Evolutionary conservation across 108 stramenopile species (phyloP), one percentile per base, ranked within the genome.

Genomic region (Chaetoceros muelleri): DNA sequence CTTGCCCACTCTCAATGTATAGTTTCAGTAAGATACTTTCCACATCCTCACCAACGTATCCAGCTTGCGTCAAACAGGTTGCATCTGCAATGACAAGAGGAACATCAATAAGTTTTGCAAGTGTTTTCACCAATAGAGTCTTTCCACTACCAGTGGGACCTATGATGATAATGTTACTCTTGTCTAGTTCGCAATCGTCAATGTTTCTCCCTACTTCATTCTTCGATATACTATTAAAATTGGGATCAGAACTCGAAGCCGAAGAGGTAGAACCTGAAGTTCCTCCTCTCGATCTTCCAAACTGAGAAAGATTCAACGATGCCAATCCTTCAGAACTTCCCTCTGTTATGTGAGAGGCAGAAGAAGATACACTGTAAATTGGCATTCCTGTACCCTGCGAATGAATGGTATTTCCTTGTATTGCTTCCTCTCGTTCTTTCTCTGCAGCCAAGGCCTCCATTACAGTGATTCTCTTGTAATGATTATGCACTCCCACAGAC

Each of bases 1-100:
- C 96, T 55, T 90, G 87, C 27, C 95, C 95, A 62, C 87, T 87
- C 64, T 93, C 96, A 17, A 89, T 62, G 66, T 96, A 97, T 27
- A 97, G 65, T 68, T 94, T 94, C 77, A 87, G 87, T 29, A 97
- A 72, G 27, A 97, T 76, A 45, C 82, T 83, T 67, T 97, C 96
- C n/a, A 97, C 96, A 67, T 97, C 96, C 64, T 97, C 96, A 5
- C 96, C 96, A n/a, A 97, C 96, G 57, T 97, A 97, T 21, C 96
- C 96, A 5, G 96, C 96, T 67, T 95, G 92, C 1, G 96, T 97
- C 50, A 97, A 79, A 65, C 92, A 95, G 10, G 96, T 97, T 19
- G 96, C 96, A 71, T 97, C 96, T 0, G 92, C 80, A 66, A 97
- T 93, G 16, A 95, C 93, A 48, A 97, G 65, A 19, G 96, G 96